Evolutionary conservation across 2,329 filamentous ascomycete genomes (phyloP).

Genomic region (Raffaelea ambrosiae): DNA sequence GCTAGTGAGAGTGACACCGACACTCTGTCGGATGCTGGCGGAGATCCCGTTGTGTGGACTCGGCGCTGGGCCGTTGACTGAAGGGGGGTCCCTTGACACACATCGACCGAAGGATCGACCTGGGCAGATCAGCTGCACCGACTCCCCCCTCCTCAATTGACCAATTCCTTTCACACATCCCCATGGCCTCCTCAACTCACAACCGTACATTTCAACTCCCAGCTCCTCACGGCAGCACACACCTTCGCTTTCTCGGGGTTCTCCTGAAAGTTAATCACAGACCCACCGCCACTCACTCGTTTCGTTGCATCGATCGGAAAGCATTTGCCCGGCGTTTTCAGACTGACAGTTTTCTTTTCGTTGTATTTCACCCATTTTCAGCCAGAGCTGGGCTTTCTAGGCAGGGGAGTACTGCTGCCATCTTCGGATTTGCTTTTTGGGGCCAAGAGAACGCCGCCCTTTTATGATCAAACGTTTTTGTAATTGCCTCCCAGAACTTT

Average conservation of each 20-base stretch:
- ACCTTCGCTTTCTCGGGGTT: too few species aligned
- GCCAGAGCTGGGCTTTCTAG: neutral
- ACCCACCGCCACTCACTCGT: conserved; percentile 5
- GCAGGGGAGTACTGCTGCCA: neutral
- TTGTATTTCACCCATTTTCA: neutral
- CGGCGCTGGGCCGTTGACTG: conserved; percentile 13
- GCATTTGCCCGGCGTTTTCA: conserved; percentile 6
- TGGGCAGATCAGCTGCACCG: neutral
- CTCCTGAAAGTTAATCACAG: too few species aligned
- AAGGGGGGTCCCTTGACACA: neutral
- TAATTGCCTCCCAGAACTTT: neutral
- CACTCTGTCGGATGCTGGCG: conserved; percentile 9
- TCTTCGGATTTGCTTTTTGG: neutral
- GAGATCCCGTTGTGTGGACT: conserved; percentile 10
- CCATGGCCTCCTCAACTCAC: neutral
- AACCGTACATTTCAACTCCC: conserved; percentile 1
- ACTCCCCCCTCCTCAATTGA: neutral
- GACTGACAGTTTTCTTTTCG: neutral
- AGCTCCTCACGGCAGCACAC: too few species aligned
- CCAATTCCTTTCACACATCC: conserved; percentile 1
- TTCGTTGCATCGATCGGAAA: conserved; percentile 3
- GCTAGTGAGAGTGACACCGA: neutral
- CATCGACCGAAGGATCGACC: too few species aligned
- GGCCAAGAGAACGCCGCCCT: conserved; percentile 2
- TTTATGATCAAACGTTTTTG: neutral